Evolutionary conservation across 2,329 filamentous ascomycete genomes (phyloP).

Genomic region (Waltergamsia citrina): DNA sequence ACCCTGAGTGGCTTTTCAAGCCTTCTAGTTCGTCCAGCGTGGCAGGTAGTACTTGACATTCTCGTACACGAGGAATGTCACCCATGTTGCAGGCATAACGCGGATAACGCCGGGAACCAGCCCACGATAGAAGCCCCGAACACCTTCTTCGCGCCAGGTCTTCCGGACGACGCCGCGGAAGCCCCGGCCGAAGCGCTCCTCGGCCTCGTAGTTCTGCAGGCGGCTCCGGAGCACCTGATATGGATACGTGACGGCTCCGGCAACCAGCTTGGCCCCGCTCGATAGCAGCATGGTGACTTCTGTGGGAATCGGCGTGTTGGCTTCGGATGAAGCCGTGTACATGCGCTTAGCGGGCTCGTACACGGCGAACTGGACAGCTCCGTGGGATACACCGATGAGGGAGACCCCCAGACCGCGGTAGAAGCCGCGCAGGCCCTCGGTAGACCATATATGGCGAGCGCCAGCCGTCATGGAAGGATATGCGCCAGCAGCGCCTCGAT

Average conservation of each 20-base stretch:
- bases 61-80: conserved; percentile 95
- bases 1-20: neutral
- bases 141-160: conserved; percentile 72
- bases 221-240: conserved; percentile 87
- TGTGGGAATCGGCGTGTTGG: conserved; percentile 42
- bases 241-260: conserved; percentile 85
- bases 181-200: conserved; percentile 62
- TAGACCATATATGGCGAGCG: conserved; percentile 51
- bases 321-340: conserved; percentile 34
- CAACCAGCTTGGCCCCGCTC: conserved; percentile 74
- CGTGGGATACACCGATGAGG: conserved; percentile 80
- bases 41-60: conserved; percentile 72
- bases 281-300: conserved; percentile 75
- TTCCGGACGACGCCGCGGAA: conserved; percentile 59
- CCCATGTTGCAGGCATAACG: conserved; percentile 89
- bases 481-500: conserved; percentile 62
- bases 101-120: conserved; percentile 81
- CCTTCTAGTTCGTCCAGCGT: conserved; percentile 18
- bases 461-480: conserved; percentile 74
- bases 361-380: conserved; percentile 90
- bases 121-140: conserved; percentile 83
- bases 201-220: conserved; percentile 81
- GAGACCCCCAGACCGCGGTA: conserved; percentile 81
- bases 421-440: conserved; percentile 71
- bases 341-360: conserved; percentile 64